phyloP scores from a whole-genome alignment of 1,284 basidiomycete species.

The Irpex lacteus region DNA sequence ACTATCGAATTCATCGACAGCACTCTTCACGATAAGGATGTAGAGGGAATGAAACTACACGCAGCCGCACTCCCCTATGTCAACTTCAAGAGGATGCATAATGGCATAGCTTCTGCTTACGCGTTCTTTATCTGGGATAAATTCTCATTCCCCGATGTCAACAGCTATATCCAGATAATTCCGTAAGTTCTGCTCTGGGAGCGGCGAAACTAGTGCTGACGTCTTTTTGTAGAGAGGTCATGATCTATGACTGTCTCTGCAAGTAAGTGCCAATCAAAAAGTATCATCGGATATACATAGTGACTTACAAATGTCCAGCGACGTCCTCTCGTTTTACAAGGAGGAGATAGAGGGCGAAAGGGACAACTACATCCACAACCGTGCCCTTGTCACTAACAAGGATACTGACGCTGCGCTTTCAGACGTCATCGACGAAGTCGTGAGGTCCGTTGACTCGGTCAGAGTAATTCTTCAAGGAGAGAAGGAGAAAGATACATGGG shows the following conservation, averaged over 20 bases:
- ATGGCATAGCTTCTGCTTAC: constrained; percentile 15
- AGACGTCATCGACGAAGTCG: constrained; percentile 12
- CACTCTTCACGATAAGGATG: constrained; percentile 2
- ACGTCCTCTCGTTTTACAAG: constrained; percentile 19
- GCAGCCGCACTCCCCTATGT: constrained; percentile 1
- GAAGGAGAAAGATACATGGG: constrained; percentile 12
- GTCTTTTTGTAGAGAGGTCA: background rate
- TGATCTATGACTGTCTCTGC: background rate
- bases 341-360: constrained; percentile 13
- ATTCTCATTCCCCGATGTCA: constrained; percentile 15
- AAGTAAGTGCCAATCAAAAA: background rate
- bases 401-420: background rate
- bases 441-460: background rate
- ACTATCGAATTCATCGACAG: constrained; percentile 10
- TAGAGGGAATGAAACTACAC: background rate
- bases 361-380: constrained; percentile 13
- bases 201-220: background rate
- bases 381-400: constrained; percentile 6
- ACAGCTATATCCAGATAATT: constrained; percentile 13
- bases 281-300: background rate
- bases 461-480: constrained; percentile 9
- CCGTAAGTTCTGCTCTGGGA: constrained; percentile 14
- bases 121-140: constrained; percentile 18
- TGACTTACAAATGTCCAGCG: constrained; percentile 5
- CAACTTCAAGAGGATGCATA: constrained; percentile 14